These are phyloP conservation scores for Artemisia tridentata DNA, from an alignment of 129 eudicot genomes.

Conservation along the genomic window DNA sequence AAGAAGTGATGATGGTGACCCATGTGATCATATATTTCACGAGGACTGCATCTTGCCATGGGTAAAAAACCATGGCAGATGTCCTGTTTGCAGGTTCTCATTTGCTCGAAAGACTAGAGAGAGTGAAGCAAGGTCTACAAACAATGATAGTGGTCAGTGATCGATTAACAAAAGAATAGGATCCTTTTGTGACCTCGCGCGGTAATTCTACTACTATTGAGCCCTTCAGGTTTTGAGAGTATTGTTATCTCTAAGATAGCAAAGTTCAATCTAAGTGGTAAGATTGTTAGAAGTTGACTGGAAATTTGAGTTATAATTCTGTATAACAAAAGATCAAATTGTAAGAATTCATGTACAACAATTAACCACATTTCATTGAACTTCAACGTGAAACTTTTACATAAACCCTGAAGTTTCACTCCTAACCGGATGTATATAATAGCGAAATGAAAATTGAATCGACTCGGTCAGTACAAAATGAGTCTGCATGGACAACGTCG, in stretches of 20 bases:
- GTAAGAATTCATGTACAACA: not conserved
- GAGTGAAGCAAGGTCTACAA: not conserved
- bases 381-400: constrained; percentile 3
- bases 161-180: constrained; percentile 19
- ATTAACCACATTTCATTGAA: constrained; percentile 15
- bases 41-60: constrained; percentile 86
- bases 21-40: constrained; percentile 78
- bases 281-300: not conserved
- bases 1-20: constrained; percentile 57
- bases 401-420: constrained; percentile 12
- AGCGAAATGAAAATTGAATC: constrained; percentile 3
- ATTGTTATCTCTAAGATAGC: not conserved
- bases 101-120: constrained; percentile 20
- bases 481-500: constrained; percentile 15
- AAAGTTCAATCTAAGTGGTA: not conserved
- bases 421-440: constrained; percentile 17
- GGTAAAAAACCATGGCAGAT: constrained; percentile 61
- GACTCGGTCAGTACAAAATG: constrained; percentile 35
- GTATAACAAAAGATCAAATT: constrained; percentile 9
- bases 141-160: constrained; percentile 10
- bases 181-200: constrained; percentile 32
- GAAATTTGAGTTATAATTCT: too few relatives aligned
- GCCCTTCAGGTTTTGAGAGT: constrained; percentile 19
- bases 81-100: constrained; percentile 70
- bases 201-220: constrained; percentile 6